Percentiles rank a stretch among this genome's conserved stretches.
These are phyloP conservation scores for Jamesozyma lodderae DNA, from an alignment of 805 yeast genomes.

Conservation along the genomic window DNA sequence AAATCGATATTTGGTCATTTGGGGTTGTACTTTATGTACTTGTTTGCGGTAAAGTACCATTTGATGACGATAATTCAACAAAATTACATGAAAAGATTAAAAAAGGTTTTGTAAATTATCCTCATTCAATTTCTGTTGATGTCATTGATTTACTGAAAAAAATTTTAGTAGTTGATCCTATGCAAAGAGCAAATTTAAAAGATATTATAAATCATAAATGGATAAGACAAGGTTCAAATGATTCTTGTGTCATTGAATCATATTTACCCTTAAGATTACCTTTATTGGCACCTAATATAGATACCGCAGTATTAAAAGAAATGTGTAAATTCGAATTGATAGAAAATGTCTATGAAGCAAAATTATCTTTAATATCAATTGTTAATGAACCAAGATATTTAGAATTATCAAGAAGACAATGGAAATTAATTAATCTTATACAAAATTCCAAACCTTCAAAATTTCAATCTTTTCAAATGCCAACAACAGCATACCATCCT, in stretches of 20 bases:
- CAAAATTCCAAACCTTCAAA: not conserved
- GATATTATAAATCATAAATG: constrained; percentile 86
- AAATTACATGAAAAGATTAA: constrained; percentile 89
- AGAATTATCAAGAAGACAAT: constrained; percentile 17
- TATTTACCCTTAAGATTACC: constrained; percentile 74
- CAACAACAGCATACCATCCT: constrained; percentile 83
- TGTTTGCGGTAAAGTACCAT: constrained; percentile 96
- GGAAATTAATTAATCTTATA: constrained; percentile 11
- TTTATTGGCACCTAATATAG: constrained; percentile 30
- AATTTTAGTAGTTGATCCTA: constrained; percentile 88
- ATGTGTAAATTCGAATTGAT: constrained; percentile 76
- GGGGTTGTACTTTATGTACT: constrained; percentile 92
- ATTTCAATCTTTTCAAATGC: constrained; percentile 25
- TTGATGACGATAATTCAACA: constrained; percentile 88
- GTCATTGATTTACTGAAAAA: constrained; percentile 69
- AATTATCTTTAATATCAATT: constrained; percentile 40
- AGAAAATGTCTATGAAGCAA: constrained; percentile 41
- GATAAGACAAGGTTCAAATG: constrained; percentile 44
- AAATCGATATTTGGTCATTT: constrained; percentile 96
- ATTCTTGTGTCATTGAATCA: constrained; percentile 50
- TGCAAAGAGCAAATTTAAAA: constrained; percentile 62
- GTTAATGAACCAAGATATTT: constrained; percentile 55
- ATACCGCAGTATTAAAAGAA: constrained; percentile 57
- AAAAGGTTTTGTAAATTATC: constrained; percentile 84
- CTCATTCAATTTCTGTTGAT: constrained; percentile 65